Evolutionary conservation across 1,284 basidiomycete genomes (phyloP).

Genomic region (Porodaedalea pini): DNA sequence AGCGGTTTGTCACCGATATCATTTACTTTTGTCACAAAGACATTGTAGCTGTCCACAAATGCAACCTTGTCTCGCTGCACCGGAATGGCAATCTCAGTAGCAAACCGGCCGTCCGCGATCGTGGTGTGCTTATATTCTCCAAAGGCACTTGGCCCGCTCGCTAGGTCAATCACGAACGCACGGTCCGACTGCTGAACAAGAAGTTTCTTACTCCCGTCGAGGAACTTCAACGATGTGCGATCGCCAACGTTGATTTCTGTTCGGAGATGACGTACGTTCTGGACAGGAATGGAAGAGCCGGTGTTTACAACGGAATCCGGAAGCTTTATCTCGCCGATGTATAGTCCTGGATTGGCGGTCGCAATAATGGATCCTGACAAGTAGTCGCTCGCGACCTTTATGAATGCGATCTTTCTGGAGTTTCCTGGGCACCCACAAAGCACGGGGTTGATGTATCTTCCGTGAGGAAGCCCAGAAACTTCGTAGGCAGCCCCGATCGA

Average conservation of each 20-base stretch:
- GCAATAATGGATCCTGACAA: slow-evolving; percentile 63
- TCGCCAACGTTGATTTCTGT: slow-evolving; percentile 10
- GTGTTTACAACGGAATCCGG: slow-evolving; percentile 31
- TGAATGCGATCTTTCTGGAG: slow-evolving; percentile 54
- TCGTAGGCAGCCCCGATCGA: slow-evolving; percentile 42
- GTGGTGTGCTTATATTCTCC: slow-evolving; percentile 49
- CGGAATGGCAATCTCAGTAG: slow-evolving; percentile 50
- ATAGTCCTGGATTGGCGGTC: slow-evolving; percentile 58
- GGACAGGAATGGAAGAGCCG: slow-evolving; percentile 24
- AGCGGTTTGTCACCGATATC: slow-evolving; percentile 42
- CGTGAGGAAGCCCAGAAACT: slow-evolving; percentile 53
- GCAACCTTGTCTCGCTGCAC: slow-evolving; percentile 31
- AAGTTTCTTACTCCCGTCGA: slow-evolving; percentile 47
- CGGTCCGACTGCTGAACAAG: slow-evolving; percentile 53
- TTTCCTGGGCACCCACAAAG: slow-evolving; percentile 44
- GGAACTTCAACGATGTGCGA: slow-evolving; percentile 42
- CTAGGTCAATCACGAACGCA: slow-evolving; percentile 54
- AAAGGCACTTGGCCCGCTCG: slow-evolving; percentile 39
- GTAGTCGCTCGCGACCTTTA: slow-evolving; percentile 55
- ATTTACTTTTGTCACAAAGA: slow-evolving; percentile 42
- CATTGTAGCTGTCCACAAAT: slow-evolving; percentile 63
- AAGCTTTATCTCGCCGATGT: slow-evolving; percentile 54
- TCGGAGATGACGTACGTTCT: slow-evolving; percentile 28
- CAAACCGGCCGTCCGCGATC: slow-evolving; percentile 52
- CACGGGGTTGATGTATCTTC: slow-evolving; percentile 59